Conservation (phyloP, 345 rosid species). For the Sisymbrium altissimum region DNA sequence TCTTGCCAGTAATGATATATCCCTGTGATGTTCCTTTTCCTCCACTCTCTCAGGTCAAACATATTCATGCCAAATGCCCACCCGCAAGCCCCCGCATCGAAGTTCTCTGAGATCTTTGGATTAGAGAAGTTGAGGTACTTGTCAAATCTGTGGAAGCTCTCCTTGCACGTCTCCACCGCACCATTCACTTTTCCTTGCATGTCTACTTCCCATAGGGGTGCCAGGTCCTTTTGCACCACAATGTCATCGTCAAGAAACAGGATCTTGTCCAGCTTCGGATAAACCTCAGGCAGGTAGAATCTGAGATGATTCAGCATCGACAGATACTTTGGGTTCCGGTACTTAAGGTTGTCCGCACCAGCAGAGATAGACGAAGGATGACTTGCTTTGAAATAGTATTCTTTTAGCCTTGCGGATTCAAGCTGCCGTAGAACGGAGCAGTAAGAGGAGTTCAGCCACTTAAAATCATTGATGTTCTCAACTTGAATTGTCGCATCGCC, state of each 20-base stretch:
- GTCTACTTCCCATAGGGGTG: slow-evolving; percentile 73
- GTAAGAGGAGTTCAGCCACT: slow-evolving; percentile 83
- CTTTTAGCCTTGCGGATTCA: slow-evolving; percentile 79
- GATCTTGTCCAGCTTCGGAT: slow-evolving; percentile 71
- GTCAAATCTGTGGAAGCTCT: slow-evolving; percentile 92
- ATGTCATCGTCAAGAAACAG: slow-evolving; percentile 85
- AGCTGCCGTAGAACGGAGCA: slow-evolving; percentile 84
- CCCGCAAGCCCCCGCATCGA: slow-evolving; percentile 79
- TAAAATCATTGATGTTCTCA: slow-evolving; percentile 70
- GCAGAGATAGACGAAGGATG: slow-evolving; percentile 63
- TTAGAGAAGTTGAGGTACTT: slow-evolving; percentile 97
- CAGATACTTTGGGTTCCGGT: slow-evolving; percentile 78
- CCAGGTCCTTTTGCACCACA: slow-evolving; percentile 82
- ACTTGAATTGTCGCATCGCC: slow-evolving; percentile 55
- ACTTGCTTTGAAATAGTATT: slow-evolving; percentile 77
- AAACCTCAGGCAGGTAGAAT: slow-evolving; percentile 85
- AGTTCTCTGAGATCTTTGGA: slow-evolving; percentile 71
- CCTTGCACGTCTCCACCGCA: slow-evolving; percentile 89
- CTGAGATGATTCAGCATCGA: slow-evolving; percentile 89
- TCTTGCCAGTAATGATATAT: slow-evolving; percentile 97
- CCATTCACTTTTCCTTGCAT: slow-evolving; percentile 82
- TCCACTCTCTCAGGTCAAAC: slow-evolving; percentile 95
- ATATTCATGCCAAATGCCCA: slow-evolving; percentile 99
- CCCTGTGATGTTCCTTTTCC: slow-evolving; percentile 74
- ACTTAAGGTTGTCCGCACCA: slow-evolving; percentile 78